Evolutionary conservation across 805 yeast genomes (phyloP), one percentile per base, ranked within the genome.

Genomic region (Kodamaea kaohsiungensis): DNA sequence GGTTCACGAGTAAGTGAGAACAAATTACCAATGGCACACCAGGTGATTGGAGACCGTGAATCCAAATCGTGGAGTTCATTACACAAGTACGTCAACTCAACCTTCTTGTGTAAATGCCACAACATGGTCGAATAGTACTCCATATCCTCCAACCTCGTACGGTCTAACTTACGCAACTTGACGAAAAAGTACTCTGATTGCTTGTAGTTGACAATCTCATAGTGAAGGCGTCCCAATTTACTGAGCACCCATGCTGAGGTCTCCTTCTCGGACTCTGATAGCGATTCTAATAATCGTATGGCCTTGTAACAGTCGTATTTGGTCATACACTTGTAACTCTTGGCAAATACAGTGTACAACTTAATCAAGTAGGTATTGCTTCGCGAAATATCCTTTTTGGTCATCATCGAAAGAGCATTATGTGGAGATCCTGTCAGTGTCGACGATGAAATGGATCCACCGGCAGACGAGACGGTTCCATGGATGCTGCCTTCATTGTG

Each of bases 1-100:
- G 95, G 88, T 62, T 93, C 97, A 56, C 89, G 78, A 38, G 83
- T 83, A 38, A 92, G 75, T 6, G 97, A 90, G 58, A 89, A 89
- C 46, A 93, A 79, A 67, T 93, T 95, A 0, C 99, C 99, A 55
- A 91, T 77, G 0, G 88, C 86, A 59, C 95, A 88, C 98, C 99
- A 93, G 0, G 97, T 85, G 59, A 91, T 87, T 6, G 96, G 88
- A 10, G 86, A 76, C n/a, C 78, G 69, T 9, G 83, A 75, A 60
- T 87, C 83, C 15, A 85, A 73, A 54, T 85, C 89, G 57, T 85
- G 76, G 43, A 93, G 74, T 60, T 91, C 97, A 65, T 89, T 89
- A 2, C 96, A 89, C 53, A 95, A 76, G 62, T 80, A 85, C n/a
- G 95, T 86, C 50, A 95, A 76, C 53, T 87, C 92, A 17, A 84